Base-by-base conservation (phyloP, 208 protist genomes). In the Zelonia costaricensis region DNA sequence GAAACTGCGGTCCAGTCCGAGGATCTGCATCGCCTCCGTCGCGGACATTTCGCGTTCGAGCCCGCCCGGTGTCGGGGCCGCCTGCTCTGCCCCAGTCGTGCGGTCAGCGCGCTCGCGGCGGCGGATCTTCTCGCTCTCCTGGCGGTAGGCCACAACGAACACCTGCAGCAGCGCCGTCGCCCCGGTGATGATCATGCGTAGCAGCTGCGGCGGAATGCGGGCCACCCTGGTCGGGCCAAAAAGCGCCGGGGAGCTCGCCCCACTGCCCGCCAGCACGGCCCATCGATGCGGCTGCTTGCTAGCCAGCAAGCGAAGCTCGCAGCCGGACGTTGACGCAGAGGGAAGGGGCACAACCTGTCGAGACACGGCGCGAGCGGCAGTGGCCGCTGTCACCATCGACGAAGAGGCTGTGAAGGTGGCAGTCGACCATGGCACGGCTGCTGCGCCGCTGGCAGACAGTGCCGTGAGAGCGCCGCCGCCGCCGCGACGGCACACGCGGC, bases 11-110 rank as follows among this genome's bases (percentile, higher is more conserved):
- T 91, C 80, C 9, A 94, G 38, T 1, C 88, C 88, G 7, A 94
- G 74, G 46, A 94, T 47, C 59, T 86, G 77, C 30, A 91, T 51
- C 31, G 88, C 85, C 70, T 94, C 85, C 18, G 58, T 40, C 4
- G 75, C 51, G 9, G 80, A 74, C 82, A 94, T 92, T 25, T 22
- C 64, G 30, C 64, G 40, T 33, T 35, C 13, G 27, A 7, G 8
- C 18, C 57, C 10, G 25, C 40, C 45, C 67, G 43, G 16, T 45
- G 30, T 39, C 23, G 44, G 22, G 13, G 22, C 51, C 30, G 35
- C 57, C 16, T 65, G n/a, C 10, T 22, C 49, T 36, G 27, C 22
- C 42, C 27, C 47, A 3, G 36, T 23, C 7, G 57, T 48, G 38
- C 8, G 27, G 30, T 27, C 25, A 16, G 27, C 13, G 22, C 31